These are phyloP conservation scores for Micromonas pusilla DNA, from an alignment of 139 green algal species.

Conservation along the genomic window DNA sequence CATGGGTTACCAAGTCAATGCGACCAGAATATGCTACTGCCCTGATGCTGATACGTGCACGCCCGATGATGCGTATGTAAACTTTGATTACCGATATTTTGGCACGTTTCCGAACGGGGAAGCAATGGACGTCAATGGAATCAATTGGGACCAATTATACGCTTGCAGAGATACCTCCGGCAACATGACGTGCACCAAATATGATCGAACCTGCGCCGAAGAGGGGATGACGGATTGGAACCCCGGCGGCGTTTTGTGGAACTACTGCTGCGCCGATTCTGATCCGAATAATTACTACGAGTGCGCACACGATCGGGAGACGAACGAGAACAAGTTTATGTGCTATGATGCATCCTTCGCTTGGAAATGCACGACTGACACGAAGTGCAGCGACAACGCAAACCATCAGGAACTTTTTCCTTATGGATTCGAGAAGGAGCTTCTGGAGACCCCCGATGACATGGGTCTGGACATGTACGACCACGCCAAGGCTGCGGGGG, in stretches of 20 bases:
- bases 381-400: not conserved
- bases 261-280: not conserved
- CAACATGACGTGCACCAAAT: not conserved
- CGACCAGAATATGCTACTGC: not conserved
- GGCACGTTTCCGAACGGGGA: not conserved
- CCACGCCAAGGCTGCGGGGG: not conserved
- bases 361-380: no score
- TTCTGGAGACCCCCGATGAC: not conserved
- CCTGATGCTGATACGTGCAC: not conserved
- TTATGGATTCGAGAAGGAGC: not conserved
- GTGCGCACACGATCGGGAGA: not conserved
- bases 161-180: not conserved
- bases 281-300: no score
- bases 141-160: no score
- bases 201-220: not conserved
- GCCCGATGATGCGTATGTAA: not conserved
- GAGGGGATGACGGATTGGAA: not conserved
- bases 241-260: not conserved
- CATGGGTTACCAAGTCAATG: not conserved
- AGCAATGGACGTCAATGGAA: no score
- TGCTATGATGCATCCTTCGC: no score
- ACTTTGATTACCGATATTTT: not conserved
- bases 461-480: conserved; percentile 2
- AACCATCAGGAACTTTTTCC: not conserved
- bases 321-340: not conserved